Conservation (phyloP, 2,329 filamentous ascomycete species). For the Sporothrix inflata region DNA sequence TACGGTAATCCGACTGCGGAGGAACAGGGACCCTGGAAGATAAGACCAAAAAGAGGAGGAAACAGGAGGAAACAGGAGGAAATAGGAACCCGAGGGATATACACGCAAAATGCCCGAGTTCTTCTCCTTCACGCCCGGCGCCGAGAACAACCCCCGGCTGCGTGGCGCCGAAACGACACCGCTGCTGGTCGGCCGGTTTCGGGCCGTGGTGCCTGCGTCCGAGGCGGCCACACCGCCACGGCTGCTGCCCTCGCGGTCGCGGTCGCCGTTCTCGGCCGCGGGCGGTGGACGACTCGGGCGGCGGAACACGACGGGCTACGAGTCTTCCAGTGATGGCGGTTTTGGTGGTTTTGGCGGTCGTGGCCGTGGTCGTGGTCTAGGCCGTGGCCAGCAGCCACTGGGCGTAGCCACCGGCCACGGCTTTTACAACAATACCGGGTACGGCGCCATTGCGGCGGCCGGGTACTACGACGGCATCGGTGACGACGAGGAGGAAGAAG, state of each 20-base stretch:
- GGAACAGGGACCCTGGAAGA: neutral
- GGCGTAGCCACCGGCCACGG: slow-evolving; percentile 16
- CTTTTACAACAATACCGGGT: slow-evolving; percentile 29
- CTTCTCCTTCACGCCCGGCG: slow-evolving; percentile 69
- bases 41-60: neutral
- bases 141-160: slow-evolving; percentile 58
- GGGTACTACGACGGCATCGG: slow-evolving; percentile 26
- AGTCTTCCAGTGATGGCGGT: slow-evolving; percentile 6
- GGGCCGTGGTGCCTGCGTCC: slow-evolving; percentile 51
- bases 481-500: slow-evolving; percentile 27
- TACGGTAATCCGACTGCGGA: slow-evolving; percentile 20
- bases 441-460: slow-evolving; percentile 27
- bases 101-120: slow-evolving; percentile 59
- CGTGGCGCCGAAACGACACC: slow-evolving; percentile 55
- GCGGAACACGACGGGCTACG: neutral
- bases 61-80: neutral
- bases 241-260: slow-evolving; percentile 38
- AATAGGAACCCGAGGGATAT: neutral
- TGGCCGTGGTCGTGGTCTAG: too few relatives aligned
- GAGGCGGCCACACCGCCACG: neutral
- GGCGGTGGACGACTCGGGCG: neutral
- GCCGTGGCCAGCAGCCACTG: neutral
- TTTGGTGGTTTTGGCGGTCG: neutral
- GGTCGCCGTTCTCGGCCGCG: slow-evolving; percentile 23
- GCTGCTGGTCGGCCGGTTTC: slow-evolving; percentile 66